Base-by-base conservation (phyloP, 371 early-diverging fungal species). In the Saksenaea vasiformis region DNA sequence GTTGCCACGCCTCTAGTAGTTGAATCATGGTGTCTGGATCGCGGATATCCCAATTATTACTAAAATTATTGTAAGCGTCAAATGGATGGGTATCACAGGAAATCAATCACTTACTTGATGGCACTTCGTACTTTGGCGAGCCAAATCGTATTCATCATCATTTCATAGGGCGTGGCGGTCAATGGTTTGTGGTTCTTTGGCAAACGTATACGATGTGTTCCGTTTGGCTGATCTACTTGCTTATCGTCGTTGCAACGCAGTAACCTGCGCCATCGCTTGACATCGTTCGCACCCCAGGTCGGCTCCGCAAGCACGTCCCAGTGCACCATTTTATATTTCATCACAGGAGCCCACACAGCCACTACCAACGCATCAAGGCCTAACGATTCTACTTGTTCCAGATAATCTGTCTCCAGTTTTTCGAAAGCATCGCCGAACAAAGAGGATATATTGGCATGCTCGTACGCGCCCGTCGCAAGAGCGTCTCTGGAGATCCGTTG, bases 101-200 rank as follows among this genome's bases (percentile, higher is more conserved):
- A n/a, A n/a, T n/a, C n/a, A n/a, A n/a, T n/a, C n/a, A 73, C 85
- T 77, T 84, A 88, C 87, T 92, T 93, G 67, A 95, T 83, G 0
- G 90, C 85, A 35, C 89, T 88, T 28, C 95, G 79, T 13, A 93
- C 85, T 66, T 85, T 87, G 0, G 90, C 88, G 14, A 95, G 82
- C 93, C 93, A 93, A 22, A 89, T 65, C 15, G 82, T 83, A 68
- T 88, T 90, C 74, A 94, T 70, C 84, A 94, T 83, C 27, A 80
- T 82, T 65, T 94, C 95, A 67, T 84, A 94, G 0, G 91, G 89
- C n/a, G 93, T 92, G 84, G 90, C 90, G 5, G 60, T 28, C 39
- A 67, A 38, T 61, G 59, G 24, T 60, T 24, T 55, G 56, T 58
- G 60, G 54, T 55, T 69, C 54, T 58, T 61, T 26, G 5, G 28